A percentile compares a stretch with the other conserved stretches of the same genome.
Conservation (phyloP, 768 basidiomycete species). For the Phanerochaete carnosa region DNA sequence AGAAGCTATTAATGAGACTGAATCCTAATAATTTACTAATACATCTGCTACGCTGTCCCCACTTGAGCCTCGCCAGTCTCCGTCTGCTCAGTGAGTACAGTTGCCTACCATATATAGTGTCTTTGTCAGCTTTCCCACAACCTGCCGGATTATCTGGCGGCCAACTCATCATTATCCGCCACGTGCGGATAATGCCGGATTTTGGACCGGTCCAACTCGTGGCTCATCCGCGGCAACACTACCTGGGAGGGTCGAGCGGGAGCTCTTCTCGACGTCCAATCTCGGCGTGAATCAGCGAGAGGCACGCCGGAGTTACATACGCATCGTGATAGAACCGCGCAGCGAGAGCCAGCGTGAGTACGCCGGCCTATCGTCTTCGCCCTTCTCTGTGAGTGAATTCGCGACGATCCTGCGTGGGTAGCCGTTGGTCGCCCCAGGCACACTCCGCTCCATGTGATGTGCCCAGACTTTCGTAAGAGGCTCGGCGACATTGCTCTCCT, state of each 20-base stretch:
- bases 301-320: neutral
- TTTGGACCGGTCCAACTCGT: too few relatives aligned
- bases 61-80: too few relatives aligned
- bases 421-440: neutral
- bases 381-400: neutral
- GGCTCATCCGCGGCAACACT: too few relatives aligned
- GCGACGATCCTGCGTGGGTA: neutral
- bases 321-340: constrained; percentile 1
- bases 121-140: too few relatives aligned
- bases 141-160: too few relatives aligned
- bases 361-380: neutral
- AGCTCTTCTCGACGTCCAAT: neutral
- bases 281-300: neutral
- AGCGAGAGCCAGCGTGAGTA: neutral
- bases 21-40: too few relatives aligned
- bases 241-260: neutral
- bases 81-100: too few relatives aligned
- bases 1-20: too few relatives aligned
- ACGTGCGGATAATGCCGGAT: too few relatives aligned
- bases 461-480: neutral
- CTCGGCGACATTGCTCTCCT: neutral
- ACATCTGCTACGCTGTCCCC: too few relatives aligned
- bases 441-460: neutral
- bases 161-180: too few relatives aligned
- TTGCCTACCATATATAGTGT: too few relatives aligned